Percentiles rank a stretch among this genome's conserved stretches.
Evolutionary conservation across 2,329 filamentous ascomycete species (phyloP).

Genomic region (Nakataea oryzae): DNA sequence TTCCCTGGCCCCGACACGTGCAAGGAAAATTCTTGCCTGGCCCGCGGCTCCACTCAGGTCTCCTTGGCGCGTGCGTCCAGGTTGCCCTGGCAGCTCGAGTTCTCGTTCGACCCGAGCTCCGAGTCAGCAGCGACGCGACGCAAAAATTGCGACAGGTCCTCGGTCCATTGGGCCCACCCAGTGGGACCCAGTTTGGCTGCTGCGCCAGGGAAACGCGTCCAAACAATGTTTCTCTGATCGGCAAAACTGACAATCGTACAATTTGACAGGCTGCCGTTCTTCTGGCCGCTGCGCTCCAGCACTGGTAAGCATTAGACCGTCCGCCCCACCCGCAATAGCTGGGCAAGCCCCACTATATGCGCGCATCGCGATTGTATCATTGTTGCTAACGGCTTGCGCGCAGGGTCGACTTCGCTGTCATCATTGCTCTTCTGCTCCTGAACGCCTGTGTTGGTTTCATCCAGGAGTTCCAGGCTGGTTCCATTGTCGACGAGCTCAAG

Average conservation of each 20-base stretch:
- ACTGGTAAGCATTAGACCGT: slow-evolving; percentile 36
- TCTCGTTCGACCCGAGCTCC: too few relatives aligned
- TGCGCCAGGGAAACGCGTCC: not conserved
- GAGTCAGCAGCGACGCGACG: slow-evolving; percentile 1
- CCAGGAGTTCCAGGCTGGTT: slow-evolving; percentile 83
- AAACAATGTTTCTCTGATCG: slow-evolving; percentile 15
- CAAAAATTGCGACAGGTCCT: slow-evolving; percentile 1
- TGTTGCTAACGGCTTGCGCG: not conserved
- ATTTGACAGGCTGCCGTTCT: slow-evolving; percentile 54
- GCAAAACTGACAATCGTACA: slow-evolving; percentile 2
- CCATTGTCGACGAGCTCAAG: slow-evolving; percentile 84
- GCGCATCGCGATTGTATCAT: not conserved
- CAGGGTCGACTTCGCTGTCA: slow-evolving; percentile 82
- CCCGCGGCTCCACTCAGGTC: too few relatives aligned
- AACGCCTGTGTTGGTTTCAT: slow-evolving; percentile 82
- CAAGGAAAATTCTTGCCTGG: not conserved
- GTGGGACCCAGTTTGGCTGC: not conserved
- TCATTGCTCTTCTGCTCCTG: slow-evolving; percentile 62
- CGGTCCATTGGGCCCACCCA: not conserved
- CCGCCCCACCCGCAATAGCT: not conserved
- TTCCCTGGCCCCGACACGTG: not conserved
- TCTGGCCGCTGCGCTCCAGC: slow-evolving; percentile 71
- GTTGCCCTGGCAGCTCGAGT: too few relatives aligned
- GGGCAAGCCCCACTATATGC: not conserved
- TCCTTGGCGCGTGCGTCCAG: too few relatives aligned